These are phyloP conservation scores for Mortierella hygrophila DNA, from an alignment of 192 early-diverging fungal genomes.

Conservation along the genomic window DNA sequence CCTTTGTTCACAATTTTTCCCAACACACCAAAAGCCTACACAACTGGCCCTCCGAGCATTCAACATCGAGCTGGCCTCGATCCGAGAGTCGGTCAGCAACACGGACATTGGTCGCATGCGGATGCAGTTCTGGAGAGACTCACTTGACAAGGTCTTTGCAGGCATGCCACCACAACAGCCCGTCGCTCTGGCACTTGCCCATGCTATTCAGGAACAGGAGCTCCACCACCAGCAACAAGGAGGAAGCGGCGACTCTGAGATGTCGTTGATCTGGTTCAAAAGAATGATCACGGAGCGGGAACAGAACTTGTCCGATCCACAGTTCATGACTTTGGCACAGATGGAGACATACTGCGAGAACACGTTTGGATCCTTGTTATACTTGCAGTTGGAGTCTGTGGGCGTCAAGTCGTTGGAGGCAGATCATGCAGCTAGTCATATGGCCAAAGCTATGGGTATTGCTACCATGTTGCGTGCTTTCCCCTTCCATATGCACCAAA, in stretches of 20 bases:
- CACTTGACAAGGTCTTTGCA: constrained; percentile 75
- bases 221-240: constrained; percentile 24
- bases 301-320: constrained; percentile 69
- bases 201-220: constrained; percentile 56
- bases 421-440: constrained; percentile 91
- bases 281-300: constrained; percentile 81
- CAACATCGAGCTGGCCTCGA: constrained; percentile 88
- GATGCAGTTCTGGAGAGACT: constrained; percentile 91
- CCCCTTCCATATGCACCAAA: constrained; percentile 77
- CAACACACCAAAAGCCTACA: constrained; percentile 70
- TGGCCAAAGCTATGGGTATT: constrained; percentile 93
- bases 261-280: constrained; percentile 84
- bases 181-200: constrained; percentile 75
- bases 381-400: constrained; percentile 90
- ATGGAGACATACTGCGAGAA: constrained; percentile 93
- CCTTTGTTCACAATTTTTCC: constrained; percentile 72
- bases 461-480: constrained; percentile 78
- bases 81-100: constrained; percentile 80
- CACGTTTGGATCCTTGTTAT: constrained; percentile 87
- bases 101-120: constrained; percentile 80
- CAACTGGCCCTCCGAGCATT: constrained; percentile 88
- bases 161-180: constrained; percentile 82
- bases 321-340: constrained; percentile 78
- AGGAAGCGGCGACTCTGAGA: constrained; percentile 41
- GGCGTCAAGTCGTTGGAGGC: constrained; percentile 84